Percentiles rank a stretch among this genome's conserved stretches.
These are phyloP conservation scores for Neostapfia colusana DNA, from an alignment of 176 grass and related monocot genomes.

Conservation along the genomic window DNA sequence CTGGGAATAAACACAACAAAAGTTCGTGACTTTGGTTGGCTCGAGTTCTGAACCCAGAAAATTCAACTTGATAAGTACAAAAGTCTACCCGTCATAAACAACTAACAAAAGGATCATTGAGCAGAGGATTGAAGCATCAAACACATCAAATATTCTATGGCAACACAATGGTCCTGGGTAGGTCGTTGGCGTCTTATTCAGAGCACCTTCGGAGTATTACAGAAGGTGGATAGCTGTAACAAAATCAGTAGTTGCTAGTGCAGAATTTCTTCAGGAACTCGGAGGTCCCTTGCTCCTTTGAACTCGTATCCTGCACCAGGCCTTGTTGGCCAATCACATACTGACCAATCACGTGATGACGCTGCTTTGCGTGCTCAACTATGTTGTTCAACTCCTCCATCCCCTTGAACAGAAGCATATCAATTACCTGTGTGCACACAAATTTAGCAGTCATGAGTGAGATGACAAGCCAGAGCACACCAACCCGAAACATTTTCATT, in stretches of 20 bases:
- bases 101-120: slow-evolving; percentile 8
- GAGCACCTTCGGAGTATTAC: slow-evolving; percentile 24
- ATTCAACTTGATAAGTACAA: slow-evolving; percentile 3
- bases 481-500: neutral
- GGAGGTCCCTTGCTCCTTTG: slow-evolving; percentile 62
- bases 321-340: slow-evolving; percentile 72
- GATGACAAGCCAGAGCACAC: neutral
- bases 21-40: neutral
- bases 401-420: slow-evolving; percentile 91
- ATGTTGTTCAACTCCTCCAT: slow-evolving; percentile 86
- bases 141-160: slow-evolving; percentile 22
- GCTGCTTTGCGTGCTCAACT: slow-evolving; percentile 82
- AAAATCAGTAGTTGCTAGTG: slow-evolving; percentile 68
- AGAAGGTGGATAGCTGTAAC: neutral
- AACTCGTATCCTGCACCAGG: slow-evolving; percentile 47
- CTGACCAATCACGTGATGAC: slow-evolving; percentile 88
- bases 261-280: slow-evolving; percentile 92
- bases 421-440: slow-evolving; percentile 64
- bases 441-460: neutral
- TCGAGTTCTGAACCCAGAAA: neutral
- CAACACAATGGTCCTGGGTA: slow-evolving; percentile 12
- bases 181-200: slow-evolving; percentile 46
- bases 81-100: slow-evolving; percentile 7
- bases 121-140: neutral
- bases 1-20: neutral